Evolutionary conservation across 192 early-diverging fungal species (phyloP), one percentile per base, ranked within the genome.

Genomic region (Backusella circina): DNA sequence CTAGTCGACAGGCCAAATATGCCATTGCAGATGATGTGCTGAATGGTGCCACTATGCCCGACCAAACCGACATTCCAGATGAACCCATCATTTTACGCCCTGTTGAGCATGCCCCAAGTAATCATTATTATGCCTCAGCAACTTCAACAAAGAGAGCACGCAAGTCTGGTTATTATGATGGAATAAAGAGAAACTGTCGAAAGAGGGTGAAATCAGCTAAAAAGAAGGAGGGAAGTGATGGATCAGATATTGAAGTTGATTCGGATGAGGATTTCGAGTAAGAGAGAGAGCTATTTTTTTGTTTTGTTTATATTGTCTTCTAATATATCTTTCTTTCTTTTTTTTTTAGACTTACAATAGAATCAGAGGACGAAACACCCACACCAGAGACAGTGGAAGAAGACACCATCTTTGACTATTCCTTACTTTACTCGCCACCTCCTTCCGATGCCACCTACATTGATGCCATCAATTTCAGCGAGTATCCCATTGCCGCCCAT

Each of bases 401-500:
- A 57, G 78, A 83, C 26, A 77, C 82, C 7, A 83, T 77, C 21
- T 69, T 47, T 23, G 32, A 76, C 33, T 81, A 81, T 74, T 81
- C 79, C 3, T 65, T 81, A 36, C 44, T 81, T 5, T 77, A 73
- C 71, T 35, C 75, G n/a, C 71, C 80, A 69, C 71, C 79, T 32
- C 44, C 72, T 23, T 37, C 36, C 28, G 75, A 75, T 71, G 16
- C 61, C 16, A 74, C 50, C 23, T 83, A 81, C 39, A 64, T 81
- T 65, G 75, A 81, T 69, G 37, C 72, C 2, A 74, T 83, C 61
- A 71, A 82, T 9, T 79, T 86, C 44, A 81, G 76, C 54, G 72
- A 76, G 13, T 79, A 76, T 30, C 82, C 85, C 33, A 79, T 77
- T n/a, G 85, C 88, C 2, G 80, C 81, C 7, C 72, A 80, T 36